Evolutionary conservation across 352 stramenopile species (phyloP).

Genomic region (Globisporangium mamillatum): DNA sequence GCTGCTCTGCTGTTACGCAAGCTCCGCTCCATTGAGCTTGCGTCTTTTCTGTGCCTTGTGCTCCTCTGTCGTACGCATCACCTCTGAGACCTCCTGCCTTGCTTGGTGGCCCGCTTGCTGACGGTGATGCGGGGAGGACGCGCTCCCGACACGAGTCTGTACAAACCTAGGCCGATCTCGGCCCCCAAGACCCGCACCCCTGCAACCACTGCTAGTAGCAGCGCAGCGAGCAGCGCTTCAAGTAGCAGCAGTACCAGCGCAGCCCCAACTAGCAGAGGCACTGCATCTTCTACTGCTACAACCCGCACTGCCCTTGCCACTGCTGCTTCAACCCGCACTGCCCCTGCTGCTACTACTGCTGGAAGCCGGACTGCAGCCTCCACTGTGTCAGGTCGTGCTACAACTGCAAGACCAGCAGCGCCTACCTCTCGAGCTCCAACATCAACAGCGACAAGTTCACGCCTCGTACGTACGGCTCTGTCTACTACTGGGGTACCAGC

Average conservation of each 20-base stretch:
- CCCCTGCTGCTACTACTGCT: not conserved
- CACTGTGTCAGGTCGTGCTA: not conserved
- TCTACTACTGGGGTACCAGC: not conserved
- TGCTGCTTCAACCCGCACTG: no score
- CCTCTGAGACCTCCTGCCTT: not conserved
- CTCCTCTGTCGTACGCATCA: not conserved
- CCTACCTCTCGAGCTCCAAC: not conserved
- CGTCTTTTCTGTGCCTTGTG: not conserved
- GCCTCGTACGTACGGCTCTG: not conserved
- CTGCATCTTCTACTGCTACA: not conserved
- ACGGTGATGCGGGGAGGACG: slow-evolving; percentile 5
- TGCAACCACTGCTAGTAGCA: not conserved
- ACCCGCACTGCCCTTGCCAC: not conserved
- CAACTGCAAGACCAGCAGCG: not conserved
- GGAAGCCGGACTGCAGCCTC: not conserved
- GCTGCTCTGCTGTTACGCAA: not conserved
- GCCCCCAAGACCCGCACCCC: not conserved
- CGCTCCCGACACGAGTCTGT: slow-evolving; percentile 14
- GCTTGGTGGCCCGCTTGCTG: not conserved
- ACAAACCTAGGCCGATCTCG: slow-evolving; percentile 10
- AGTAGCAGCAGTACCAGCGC: not conserved
- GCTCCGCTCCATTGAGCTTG: not conserved
- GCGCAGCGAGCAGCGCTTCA: not conserved
- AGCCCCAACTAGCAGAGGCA: no score
- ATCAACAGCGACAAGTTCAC: not conserved